A percentile compares a stretch with the other conserved stretches of the same genome.
phyloP scores from a whole-genome alignment of 352 stramenopile species.

The Phytophthora lateralis region DNA sequence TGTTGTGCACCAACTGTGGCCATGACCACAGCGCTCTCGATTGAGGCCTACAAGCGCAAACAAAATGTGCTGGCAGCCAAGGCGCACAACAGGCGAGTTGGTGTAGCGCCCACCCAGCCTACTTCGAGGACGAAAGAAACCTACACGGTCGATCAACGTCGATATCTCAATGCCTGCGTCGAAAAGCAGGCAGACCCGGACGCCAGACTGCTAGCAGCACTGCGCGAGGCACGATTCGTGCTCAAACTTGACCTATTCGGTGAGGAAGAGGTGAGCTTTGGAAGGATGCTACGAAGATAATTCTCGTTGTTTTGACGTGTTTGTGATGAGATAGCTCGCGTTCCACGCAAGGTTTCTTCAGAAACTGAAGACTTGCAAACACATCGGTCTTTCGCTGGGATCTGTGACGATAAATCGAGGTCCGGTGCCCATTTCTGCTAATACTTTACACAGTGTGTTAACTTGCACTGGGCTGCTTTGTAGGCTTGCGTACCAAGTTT shows the following conservation, averaged over 20 bases:
- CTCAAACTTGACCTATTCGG: constrained; percentile 64
- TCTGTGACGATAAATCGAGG: constrained; percentile 56
- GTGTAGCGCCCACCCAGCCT: background rate
- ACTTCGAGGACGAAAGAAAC: constrained; percentile 16
- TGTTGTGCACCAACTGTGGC: background rate
- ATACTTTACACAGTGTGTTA: background rate
- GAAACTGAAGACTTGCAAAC: constrained; percentile 32
- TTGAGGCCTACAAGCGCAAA: constrained; percentile 65
- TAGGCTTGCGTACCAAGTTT: constrained; percentile 70
- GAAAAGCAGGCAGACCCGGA: constrained; percentile 60
- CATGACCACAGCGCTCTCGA: constrained; percentile 50
- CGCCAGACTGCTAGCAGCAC: constrained; percentile 43
- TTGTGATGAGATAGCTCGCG: constrained; percentile 33
- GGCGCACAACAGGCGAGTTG: background rate
- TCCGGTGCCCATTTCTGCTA: constrained; percentile 7
- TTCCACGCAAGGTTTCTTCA: constrained; percentile 59
- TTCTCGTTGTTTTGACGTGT: background rate
- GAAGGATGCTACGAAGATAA: background rate
- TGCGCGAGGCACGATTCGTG: constrained; percentile 42
- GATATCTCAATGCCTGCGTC: constrained; percentile 64
- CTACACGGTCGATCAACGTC: constrained; percentile 51
- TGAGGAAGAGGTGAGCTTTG: constrained; percentile 44
- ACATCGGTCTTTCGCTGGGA: constrained; percentile 60
- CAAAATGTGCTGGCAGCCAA: constrained; percentile 53
- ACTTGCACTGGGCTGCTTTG: background rate